phyloP scores from a whole-genome alignment of 2,329 filamentous ascomycete genomes.

The Bipolaris bicolor region DNA sequence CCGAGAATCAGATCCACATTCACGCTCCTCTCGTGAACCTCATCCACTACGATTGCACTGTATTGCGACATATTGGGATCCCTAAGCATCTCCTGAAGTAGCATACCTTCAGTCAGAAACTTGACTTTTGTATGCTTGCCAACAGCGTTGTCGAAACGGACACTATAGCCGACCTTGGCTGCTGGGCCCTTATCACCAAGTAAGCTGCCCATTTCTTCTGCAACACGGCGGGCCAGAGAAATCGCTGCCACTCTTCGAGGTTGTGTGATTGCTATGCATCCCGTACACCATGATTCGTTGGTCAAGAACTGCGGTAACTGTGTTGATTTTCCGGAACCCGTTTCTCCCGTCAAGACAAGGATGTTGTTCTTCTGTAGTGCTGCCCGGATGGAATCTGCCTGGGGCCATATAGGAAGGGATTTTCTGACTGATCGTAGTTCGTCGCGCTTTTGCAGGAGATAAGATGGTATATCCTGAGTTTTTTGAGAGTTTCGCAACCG shows the following conservation, averaged over 20 bases:
- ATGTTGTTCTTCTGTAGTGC: constrained; percentile 71
- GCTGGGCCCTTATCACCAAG: constrained; percentile 64
- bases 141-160: constrained; percentile 88
- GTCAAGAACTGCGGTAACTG: constrained; percentile 92
- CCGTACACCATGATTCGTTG: constrained; percentile 79
- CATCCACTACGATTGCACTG: constrained; percentile 89
- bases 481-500: constrained; percentile 6
- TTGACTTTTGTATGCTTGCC: constrained; percentile 87
- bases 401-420: constrained; percentile 79
- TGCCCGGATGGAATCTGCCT: constrained; percentile 71
- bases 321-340: constrained; percentile 95
- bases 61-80: constrained; percentile 85
- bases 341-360: constrained; percentile 88
- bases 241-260: constrained; percentile 93
- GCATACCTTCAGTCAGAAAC: constrained; percentile 94
- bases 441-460: constrained; percentile 53
- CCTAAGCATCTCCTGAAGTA: constrained; percentile 88
- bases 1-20: constrained; percentile 92
- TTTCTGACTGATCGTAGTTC: constrained; percentile 62
- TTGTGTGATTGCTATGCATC: constrained; percentile 86
- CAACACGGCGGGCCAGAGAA: constrained; percentile 84
- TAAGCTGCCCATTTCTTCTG: constrained; percentile 76
- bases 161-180: constrained; percentile 84
- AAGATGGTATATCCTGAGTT: constrained; percentile 24
- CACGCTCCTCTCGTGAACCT: constrained; percentile 94